Evolutionary conservation across 176 grass and related monocot species (phyloP).

Genomic region (Phoenix roebelenii): DNA sequence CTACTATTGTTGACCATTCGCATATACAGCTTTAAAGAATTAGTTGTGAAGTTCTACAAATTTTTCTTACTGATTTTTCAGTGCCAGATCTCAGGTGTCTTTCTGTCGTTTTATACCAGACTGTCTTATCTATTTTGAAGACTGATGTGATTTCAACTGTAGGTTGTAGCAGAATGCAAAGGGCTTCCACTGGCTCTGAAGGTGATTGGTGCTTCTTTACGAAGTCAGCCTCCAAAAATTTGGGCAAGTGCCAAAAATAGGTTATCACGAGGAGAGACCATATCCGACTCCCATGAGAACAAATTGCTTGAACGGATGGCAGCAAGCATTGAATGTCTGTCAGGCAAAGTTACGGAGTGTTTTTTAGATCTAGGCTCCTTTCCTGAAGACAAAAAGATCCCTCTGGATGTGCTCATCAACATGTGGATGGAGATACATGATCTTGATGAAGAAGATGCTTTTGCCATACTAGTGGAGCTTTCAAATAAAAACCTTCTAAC

Average conservation of each 20-base stretch:
- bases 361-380: slow-evolving; percentile 95
- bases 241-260: slow-evolving; percentile 95
- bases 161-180: slow-evolving; percentile 84
- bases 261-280: slow-evolving; percentile 66
- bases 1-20: too few relatives aligned
- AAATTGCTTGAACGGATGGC: slow-evolving; percentile 82
- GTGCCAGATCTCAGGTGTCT: too few relatives aligned
- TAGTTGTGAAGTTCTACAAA: too few relatives aligned
- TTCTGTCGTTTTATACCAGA: too few relatives aligned
- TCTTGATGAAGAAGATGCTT: slow-evolving; percentile 84
- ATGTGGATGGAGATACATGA: slow-evolving; percentile 98
- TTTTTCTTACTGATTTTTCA: too few relatives aligned
- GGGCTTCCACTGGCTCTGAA: slow-evolving; percentile 91
- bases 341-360: slow-evolving; percentile 69
- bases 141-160: not conserved
- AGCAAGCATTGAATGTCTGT: slow-evolving; percentile 60
- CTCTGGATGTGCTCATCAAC: slow-evolving; percentile 78
- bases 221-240: slow-evolving; percentile 73
- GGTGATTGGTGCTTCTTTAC: slow-evolving; percentile 72
- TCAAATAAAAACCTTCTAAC: slow-evolving; percentile 81
- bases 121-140: not conserved
- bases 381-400: slow-evolving; percentile 96
- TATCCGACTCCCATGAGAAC: slow-evolving; percentile 85
- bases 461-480: slow-evolving; percentile 70
- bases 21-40: too few relatives aligned